Evolutionary conservation across 2,329 filamentous ascomycete species (phyloP), one percentile per base, ranked within the genome.

Genomic region (Botrytis sinoallii): DNA sequence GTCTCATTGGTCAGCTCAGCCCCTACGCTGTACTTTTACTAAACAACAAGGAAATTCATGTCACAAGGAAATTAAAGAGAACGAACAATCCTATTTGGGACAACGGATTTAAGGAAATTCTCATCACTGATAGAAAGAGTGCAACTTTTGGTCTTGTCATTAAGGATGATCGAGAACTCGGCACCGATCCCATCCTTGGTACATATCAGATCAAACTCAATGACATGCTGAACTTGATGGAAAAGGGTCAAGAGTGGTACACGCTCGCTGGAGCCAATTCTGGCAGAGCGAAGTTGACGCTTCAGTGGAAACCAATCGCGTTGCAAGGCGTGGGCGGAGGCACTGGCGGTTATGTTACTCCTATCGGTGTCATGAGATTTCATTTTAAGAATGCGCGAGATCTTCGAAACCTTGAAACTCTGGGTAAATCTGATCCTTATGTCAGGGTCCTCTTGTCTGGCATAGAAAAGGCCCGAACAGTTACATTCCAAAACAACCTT

Each of bases 51-150:
- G 92, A 97, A 81, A 88, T 98, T 7, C 94, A 97, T 79, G 88
- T 90, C 73, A 97, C 95, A 71, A 93, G 94, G 84, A 97, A 95
- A 83, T 88, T 98, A 79, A 99, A 98, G 88, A 92, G 95, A 75
- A 98, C 94, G 75, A 99, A 99, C 84, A 96, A 97, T 79, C 96
- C 96, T 12, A 95, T 99, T 79, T 99, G 95, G 91, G 92, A 95
- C 71, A 92, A 98, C 81, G 93, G 93, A 10, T 92, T 91, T 78
- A 97, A 97, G 84, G 96, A 99, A 81, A 90, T 99, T 78, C 89
- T 99, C 75, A 95, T 99, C 81, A 98, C 95, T 0, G 95, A 99
- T 81, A 91, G 93, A 76, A 97, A 94, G 85, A 91, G 90, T 81
- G 95, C 96, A 73, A 96, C 94, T 81, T 87, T 99, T 70, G 97